Evolutionary conservation across 2,329 filamentous ascomycete species (phyloP).

Genomic region (Aspergillus sp.): DNA sequence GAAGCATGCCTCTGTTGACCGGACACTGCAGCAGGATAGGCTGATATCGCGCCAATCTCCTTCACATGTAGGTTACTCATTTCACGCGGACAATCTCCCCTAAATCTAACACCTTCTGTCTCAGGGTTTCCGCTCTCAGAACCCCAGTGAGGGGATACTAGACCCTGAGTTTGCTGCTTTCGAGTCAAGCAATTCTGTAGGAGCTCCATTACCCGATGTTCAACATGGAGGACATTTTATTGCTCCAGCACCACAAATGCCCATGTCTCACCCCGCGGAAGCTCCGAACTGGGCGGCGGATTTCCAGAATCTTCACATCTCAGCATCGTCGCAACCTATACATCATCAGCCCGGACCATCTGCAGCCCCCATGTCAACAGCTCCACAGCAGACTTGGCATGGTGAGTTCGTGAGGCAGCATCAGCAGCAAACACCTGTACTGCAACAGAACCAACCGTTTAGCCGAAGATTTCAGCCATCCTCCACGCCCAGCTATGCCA

Average conservation of each 20-base stretch:
- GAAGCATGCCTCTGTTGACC: constrained; percentile 67
- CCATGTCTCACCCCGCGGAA: constrained; percentile 20
- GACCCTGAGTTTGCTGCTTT: constrained; percentile 71
- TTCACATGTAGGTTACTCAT: constrained; percentile 49
- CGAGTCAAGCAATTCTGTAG: constrained; percentile 45
- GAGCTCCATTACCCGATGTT: constrained; percentile 35
- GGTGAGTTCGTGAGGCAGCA: constrained; percentile 55
- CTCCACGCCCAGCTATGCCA: constrained; percentile 27
- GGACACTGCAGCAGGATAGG: constrained; percentile 72
- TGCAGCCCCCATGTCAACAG: constrained; percentile 33
- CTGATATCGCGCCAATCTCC: constrained; percentile 55
- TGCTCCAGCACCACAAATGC: constrained; percentile 26
- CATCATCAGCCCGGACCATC: constrained; percentile 49
- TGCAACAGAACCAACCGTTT: constrained; percentile 23
- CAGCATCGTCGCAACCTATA: constrained; percentile 42
- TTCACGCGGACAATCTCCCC: background rate
- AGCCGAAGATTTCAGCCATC: constrained; percentile 28
- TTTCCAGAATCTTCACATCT: constrained; percentile 47
- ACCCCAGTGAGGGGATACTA: constrained; percentile 54
- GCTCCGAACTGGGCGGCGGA: constrained; percentile 45
- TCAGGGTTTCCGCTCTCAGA: constrained; percentile 63
- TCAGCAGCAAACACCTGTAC: constrained; percentile 23
- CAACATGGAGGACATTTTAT: constrained; percentile 35
- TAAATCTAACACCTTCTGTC: constrained; percentile 11
- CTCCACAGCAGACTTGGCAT: constrained; percentile 53